Conservation (phyloP, 345 rosid species). For the Cochlearia excelsa region DNA sequence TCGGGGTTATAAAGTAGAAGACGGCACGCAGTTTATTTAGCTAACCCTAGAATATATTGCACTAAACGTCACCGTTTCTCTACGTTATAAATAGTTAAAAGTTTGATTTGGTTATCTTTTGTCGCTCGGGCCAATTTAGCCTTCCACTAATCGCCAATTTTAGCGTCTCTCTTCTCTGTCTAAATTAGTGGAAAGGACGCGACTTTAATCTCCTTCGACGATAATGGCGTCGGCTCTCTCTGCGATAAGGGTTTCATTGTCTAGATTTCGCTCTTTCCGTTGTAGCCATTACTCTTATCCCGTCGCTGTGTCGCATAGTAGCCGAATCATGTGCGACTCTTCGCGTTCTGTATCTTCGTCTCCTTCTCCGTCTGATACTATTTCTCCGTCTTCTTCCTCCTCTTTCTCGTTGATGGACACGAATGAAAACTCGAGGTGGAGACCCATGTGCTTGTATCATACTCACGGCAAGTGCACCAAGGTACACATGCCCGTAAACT, state of each 20-base stretch:
- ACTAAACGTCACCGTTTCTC: conserved; percentile 3
- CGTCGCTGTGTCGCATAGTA: conserved; percentile 23
- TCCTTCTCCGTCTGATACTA: conserved; percentile 20
- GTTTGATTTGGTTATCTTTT: too few relatives aligned
- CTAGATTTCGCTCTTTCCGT: conserved; percentile 27
- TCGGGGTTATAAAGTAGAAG: not conserved
- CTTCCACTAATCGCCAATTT: too few relatives aligned
- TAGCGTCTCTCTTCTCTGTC: not conserved
- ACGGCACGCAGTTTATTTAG: too few relatives aligned
- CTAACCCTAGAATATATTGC: not conserved
- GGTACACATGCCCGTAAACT: conserved; percentile 43
- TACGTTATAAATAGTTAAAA: not conserved
- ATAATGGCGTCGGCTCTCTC: conserved; percentile 35
- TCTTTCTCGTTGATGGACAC: conserved; percentile 29
- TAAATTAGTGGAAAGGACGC: not conserved
- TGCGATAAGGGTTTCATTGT: conserved; percentile 31
- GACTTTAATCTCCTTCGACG: conserved; percentile 9
- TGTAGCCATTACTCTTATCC: conserved; percentile 22
- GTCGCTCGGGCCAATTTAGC: too few relatives aligned
- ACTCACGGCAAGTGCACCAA: conserved; percentile 78
- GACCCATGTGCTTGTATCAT: conserved; percentile 79
- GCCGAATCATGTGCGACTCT: conserved; percentile 23
- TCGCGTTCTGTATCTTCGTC: conserved; percentile 33
- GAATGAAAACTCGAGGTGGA: conserved; percentile 43
- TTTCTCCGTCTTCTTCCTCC: conserved; percentile 19